Percentiles rank a stretch among this genome's conserved stretches.
These are phyloP conservation scores for Paraphaeosphaeria minitans DNA, from an alignment of 2,329 filamentous ascomycete species.

Conservation along the genomic window DNA sequence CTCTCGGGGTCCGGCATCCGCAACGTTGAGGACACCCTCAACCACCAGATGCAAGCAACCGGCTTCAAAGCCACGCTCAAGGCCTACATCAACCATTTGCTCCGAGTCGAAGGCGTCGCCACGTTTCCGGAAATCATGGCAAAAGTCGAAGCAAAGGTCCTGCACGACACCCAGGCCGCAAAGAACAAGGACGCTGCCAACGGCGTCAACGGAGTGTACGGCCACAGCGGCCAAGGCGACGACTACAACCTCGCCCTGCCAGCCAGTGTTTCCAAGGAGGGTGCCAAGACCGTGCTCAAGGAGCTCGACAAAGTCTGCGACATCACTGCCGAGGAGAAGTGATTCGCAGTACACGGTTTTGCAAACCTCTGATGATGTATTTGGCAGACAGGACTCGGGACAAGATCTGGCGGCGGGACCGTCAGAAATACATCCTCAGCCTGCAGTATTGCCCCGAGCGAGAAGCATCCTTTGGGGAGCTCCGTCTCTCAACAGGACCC, in stretches of 20 bases:
- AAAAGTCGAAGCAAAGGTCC: constrained; percentile 53
- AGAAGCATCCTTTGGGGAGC: no score
- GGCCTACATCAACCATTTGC: constrained; percentile 59
- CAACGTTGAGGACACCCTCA: constrained; percentile 60
- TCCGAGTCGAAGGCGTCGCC: constrained; percentile 62
- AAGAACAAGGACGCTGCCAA: constrained; percentile 24
- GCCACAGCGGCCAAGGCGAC: constrained; percentile 43
- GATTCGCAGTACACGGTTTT: constrained; percentile 8
- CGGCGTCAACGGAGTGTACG: constrained; percentile 35
- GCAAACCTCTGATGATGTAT: not conserved
- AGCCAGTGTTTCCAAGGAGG: constrained; percentile 55
- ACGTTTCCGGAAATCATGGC: constrained; percentile 62
- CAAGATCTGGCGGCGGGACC: not conserved
- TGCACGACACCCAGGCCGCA: constrained; percentile 28
- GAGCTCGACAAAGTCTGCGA: constrained; percentile 58
- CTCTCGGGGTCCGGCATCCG: constrained; percentile 57
- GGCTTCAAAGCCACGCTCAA: constrained; percentile 65
- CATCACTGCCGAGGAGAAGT: constrained; percentile 31
- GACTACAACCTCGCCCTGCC: constrained; percentile 54
- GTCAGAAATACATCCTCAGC: no score
- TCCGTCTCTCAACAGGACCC: no score
- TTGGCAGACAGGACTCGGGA: not conserved
- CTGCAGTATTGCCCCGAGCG: no score
- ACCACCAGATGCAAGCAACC: constrained; percentile 60
- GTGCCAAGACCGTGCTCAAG: constrained; percentile 57